These are phyloP conservation scores for Mortierella sp. DNA, from an alignment of 371 early-diverging fungal species.

Conservation along the genomic window DNA sequence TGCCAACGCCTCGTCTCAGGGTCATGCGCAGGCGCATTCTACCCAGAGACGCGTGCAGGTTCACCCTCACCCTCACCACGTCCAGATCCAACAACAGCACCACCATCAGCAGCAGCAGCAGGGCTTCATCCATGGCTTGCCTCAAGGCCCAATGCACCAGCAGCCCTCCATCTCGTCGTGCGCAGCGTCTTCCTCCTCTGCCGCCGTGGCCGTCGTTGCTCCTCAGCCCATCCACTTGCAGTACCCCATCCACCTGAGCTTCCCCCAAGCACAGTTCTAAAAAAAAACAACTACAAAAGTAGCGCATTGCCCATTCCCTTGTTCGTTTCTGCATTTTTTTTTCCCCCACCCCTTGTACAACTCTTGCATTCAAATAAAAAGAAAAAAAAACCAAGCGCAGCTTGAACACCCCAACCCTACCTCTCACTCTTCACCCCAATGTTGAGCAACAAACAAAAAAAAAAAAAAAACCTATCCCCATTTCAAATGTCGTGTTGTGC, in stretches of 20 bases:
- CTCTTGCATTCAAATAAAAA: neutral
- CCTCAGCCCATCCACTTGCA: constrained; percentile 11
- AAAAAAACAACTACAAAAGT: neutral
- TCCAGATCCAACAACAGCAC: constrained; percentile 57
- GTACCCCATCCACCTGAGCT: constrained; percentile 14
- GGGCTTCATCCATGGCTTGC: neutral
- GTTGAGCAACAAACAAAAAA: neutral
- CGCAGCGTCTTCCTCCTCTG: neutral
- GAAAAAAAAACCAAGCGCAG: neutral
- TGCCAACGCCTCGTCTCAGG: neutral
- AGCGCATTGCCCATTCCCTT: neutral
- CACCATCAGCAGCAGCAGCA: constrained; percentile 15
- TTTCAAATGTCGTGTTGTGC: neutral
- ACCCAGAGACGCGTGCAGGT: constrained; percentile 6
- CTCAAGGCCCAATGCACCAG: constrained; percentile 7
- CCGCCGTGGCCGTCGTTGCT: neutral
- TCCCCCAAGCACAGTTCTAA: constrained; percentile 4
- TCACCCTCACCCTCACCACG: constrained; percentile 6
- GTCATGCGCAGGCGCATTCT: constrained; percentile 14
- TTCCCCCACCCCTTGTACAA: neutral
- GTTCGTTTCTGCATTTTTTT: neutral
- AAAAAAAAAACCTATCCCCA: neutral
- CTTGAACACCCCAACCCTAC: neutral
- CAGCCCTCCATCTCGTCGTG: neutral
- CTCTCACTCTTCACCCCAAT: neutral